Conservation (phyloP, 164 flowering plant genomes). For the Cinnamomum chago region DNA sequence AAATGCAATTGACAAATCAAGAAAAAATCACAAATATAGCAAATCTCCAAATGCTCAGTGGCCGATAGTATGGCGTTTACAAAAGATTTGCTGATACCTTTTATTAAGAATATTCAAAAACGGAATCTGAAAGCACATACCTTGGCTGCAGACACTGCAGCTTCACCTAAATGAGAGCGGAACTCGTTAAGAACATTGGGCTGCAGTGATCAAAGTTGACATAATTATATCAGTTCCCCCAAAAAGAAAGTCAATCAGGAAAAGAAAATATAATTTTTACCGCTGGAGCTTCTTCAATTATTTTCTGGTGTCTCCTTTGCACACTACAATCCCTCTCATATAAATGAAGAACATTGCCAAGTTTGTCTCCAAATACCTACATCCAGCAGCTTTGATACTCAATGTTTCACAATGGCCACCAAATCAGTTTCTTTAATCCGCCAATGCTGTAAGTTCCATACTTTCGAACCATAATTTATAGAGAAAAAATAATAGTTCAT, state of each 20-base stretch:
- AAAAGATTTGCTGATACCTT: not conserved
- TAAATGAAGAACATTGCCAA: conserved; percentile 75
- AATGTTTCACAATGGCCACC: not conserved
- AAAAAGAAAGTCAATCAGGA: conserved; percentile 14
- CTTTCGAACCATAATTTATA: too few species aligned
- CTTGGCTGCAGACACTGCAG: conserved; percentile 99
- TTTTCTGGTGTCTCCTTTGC: conserved; percentile 99
- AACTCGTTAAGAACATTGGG: conserved; percentile 67
- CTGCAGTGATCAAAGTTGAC: conserved; percentile 50
- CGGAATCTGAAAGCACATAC: conserved; percentile 26
- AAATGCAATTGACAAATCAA: not conserved
- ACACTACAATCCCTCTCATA: conserved; percentile 98
- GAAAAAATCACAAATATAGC: not conserved
- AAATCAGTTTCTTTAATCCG: too few species aligned
- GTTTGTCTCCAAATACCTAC: conserved; percentile 92
- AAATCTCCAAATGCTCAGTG: not conserved
- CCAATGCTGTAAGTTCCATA: too few species aligned
- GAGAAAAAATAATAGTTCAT: too few species aligned
- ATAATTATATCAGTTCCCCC: conserved; percentile 15
- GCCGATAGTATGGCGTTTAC: not conserved
- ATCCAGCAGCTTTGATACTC: not conserved
- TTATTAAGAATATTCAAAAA: not conserved
- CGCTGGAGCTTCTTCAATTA: conserved; percentile 99
- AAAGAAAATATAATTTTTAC: conserved; percentile 39
- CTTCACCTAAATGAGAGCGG: conserved; percentile 81